These are phyloP conservation scores for Penicillium frequentans DNA, from an alignment of 2,329 filamentous ascomycete species.

Conservation along the genomic window DNA sequence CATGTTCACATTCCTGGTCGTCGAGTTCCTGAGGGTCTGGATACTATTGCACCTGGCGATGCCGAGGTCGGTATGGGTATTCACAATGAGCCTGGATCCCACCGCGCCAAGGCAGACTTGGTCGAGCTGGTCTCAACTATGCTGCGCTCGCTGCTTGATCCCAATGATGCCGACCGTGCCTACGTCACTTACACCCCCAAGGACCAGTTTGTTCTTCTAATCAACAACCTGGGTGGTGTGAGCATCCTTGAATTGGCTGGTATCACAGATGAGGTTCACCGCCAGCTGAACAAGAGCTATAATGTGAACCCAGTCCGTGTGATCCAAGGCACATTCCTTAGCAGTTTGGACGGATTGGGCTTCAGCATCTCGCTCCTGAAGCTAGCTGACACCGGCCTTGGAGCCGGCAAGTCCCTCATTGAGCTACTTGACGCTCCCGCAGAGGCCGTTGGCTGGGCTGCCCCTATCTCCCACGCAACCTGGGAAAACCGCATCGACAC, in stretches of 20 bases:
- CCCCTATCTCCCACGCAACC: constrained; percentile 58
- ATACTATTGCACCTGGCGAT: constrained; percentile 53
- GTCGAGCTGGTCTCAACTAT: constrained; percentile 58
- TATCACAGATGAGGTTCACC: constrained; percentile 65
- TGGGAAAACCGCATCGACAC: constrained; percentile 55
- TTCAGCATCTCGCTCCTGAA: constrained; percentile 70
- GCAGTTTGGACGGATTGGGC: constrained; percentile 68
- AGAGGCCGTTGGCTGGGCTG: constrained; percentile 67
- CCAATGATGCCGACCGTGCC: constrained; percentile 62
- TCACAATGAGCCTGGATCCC: constrained; percentile 64
- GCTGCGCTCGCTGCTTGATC: constrained; percentile 64
- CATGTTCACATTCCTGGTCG: constrained; percentile 94
- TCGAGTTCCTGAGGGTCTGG: constrained; percentile 49
- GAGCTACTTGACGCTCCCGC: constrained; percentile 67
- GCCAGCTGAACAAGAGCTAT: constrained; percentile 59
- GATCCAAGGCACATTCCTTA: constrained; percentile 69
- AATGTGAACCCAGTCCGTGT: constrained; percentile 62
- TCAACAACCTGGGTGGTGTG: constrained; percentile 71
- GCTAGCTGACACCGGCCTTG: constrained; percentile 59
- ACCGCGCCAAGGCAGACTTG: constrained; percentile 51
- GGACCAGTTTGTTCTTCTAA: constrained; percentile 63
- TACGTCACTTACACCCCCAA: constrained; percentile 59
- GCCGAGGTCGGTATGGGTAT: constrained; percentile 74
- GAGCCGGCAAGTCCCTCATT: constrained; percentile 56
- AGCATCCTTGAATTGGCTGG: constrained; percentile 66